Conservation (phyloP, 176 grass and related monocot genomes). For the Zea luxurians region DNA sequence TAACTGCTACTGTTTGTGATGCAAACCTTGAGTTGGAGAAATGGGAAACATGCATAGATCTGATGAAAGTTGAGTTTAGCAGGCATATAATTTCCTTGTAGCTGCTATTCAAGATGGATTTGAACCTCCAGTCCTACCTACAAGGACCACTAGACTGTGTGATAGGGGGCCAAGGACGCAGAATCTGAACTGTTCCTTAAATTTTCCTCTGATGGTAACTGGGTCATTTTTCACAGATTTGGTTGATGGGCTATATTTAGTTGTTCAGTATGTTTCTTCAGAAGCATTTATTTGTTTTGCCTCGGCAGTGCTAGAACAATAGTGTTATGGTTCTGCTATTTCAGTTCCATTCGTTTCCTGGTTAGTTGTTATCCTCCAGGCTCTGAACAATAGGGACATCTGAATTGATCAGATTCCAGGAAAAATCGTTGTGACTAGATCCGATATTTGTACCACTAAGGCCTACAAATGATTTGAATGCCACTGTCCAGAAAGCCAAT, state of each 20-base stretch:
- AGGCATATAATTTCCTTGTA: background rate
- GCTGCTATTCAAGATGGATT: background rate
- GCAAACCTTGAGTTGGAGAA: background rate
- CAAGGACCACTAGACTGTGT: background rate
- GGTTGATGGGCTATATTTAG: background rate
- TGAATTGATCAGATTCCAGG: background rate
- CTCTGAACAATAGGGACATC: background rate
- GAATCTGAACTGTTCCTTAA: background rate
- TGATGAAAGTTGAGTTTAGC: slow-evolving; percentile 14
- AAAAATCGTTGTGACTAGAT: background rate
- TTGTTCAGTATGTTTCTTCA: background rate
- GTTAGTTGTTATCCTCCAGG: background rate
- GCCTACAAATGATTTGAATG: background rate
- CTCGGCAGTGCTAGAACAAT: background rate
- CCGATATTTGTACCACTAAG: background rate
- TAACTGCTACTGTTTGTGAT: background rate
- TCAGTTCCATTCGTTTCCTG: background rate
- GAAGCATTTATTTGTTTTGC: slow-evolving; percentile 1
- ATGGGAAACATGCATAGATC: slow-evolving; percentile 3
- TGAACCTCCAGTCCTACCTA: background rate
- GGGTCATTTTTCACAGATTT: background rate
- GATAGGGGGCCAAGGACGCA: slow-evolving; percentile 26
- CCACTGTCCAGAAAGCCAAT: background rate
- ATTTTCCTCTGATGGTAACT: background rate
- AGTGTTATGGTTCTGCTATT: background rate